phyloP scores from a whole-genome alignment of 75 land plant species.

The Adiantum capillusveneris region DNA sequence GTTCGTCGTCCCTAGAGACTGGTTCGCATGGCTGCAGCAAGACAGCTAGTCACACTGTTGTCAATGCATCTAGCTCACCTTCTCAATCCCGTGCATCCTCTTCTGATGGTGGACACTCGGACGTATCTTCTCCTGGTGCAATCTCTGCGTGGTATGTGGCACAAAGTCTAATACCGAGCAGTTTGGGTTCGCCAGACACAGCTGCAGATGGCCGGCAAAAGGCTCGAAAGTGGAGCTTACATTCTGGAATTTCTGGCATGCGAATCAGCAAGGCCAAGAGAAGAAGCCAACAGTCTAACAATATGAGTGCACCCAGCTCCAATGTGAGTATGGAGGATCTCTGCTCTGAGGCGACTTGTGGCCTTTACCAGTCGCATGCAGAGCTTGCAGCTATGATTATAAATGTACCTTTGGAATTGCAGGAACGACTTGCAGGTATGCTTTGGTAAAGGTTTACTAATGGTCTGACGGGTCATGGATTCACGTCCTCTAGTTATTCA shows the following conservation, averaged over 20 bases:
- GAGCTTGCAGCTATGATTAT: slow-evolving; percentile 11
- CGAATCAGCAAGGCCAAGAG: background rate
- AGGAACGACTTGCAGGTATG: background rate
- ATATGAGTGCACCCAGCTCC: background rate
- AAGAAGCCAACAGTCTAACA: background rate
- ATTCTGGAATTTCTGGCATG: background rate
- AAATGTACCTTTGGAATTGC: slow-evolving; percentile 2
- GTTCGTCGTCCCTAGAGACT: background rate
- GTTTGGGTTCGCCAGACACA: background rate
- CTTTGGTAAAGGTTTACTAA: background rate
- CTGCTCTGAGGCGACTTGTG: background rate
- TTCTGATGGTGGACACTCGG: background rate
- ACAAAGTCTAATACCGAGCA: slow-evolving; percentile 6
- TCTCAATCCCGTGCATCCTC: slow-evolving; percentile 2
- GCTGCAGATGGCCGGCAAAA: background rate
- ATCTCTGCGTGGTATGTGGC: slow-evolving; percentile 9
- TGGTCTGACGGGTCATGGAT: no score
- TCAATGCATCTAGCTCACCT: background rate
- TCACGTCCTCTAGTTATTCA: no score
- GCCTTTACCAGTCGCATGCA: background rate
- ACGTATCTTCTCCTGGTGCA: background rate
- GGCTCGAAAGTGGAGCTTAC: slow-evolving; percentile 1
- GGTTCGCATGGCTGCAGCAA: background rate
- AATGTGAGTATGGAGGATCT: background rate
- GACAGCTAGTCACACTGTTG: background rate